Evolutionary conservation across 768 basidiomycete species (phyloP), one percentile per base, ranked within the genome.

Genomic region (Lactarius hatsudake): DNA sequence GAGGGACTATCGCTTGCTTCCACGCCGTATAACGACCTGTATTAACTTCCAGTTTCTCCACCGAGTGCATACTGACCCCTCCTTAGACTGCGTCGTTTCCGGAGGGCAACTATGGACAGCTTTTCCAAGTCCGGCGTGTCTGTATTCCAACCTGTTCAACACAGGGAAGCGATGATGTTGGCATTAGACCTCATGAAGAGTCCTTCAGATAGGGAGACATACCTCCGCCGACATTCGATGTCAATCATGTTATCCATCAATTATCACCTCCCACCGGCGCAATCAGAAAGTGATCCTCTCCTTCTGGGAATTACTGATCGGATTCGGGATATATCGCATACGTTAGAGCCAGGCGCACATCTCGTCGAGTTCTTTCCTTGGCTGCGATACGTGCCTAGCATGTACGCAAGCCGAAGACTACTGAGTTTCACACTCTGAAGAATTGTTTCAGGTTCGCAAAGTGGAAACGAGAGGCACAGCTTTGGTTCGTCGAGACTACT

Each of bases 141-240:
- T 53, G 60, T 71, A 8, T 76, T 77, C 66, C 65, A 69, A 15
- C 69, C 71, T n/a, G 69, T 77, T 34, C 74, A 77, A 57, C 73
- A 76, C 55, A 56, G 65, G 34, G 76, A 80, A 71, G 75, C 75
- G 1, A 71, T 67, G 7, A 62, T 72, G 26, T 72, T 82, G 30
- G 70, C 79, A 18, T 54, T 70, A 15, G 76, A 74, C 13, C 51
- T 81, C 6, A 61, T 76, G 18, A 62, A 66, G 17, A 63, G 72
- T 23, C 77, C 78, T 1, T 69, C 70, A 0, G 62, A 71, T 13
- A 61, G 75, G 13, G 58, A 70, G 3, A 61, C 72, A 3, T 74
- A 77, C 62, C 65, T 80, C 28, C 43, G 43, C 43, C 43, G 43
- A 43, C 43, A 65, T 51, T 66, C 70, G 56, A 32, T 65, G 3